phyloP scores from a whole-genome alignment of 2,329 filamentous ascomycete genomes.

The Xylaria polymorpha region DNA sequence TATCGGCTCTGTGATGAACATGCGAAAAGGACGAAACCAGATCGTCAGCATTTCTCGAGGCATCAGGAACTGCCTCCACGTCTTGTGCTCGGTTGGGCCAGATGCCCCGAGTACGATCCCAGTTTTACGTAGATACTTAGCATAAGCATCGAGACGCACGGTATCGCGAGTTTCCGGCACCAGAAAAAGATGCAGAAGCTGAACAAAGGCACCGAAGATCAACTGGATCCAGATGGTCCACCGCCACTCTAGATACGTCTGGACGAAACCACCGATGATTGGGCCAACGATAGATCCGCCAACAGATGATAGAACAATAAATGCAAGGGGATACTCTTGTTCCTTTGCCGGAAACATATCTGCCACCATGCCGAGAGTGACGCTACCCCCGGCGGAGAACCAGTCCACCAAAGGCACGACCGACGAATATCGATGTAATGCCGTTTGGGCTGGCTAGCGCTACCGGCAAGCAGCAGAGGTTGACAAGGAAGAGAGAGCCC shows the following conservation, averaged over 20 bases:
- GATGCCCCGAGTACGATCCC: conserved; percentile 57
- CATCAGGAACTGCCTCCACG: conserved; percentile 51
- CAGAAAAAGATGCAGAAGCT: conserved; percentile 63
- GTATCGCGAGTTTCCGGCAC: conserved; percentile 70
- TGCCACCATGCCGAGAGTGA: conserved; percentile 73
- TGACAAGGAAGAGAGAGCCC: conserved; percentile 62
- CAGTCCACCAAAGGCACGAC: conserved; percentile 62
- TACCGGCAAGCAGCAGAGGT: conserved; percentile 63
- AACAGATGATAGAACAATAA: conserved; percentile 68
- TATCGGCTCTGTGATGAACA: conserved; percentile 72
- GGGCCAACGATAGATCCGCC: conserved; percentile 66
- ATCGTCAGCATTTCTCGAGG: conserved; percentile 59
- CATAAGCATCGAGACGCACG: conserved; percentile 67
- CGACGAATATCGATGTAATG: conserved; percentile 56
- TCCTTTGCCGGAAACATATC: conserved; percentile 69
- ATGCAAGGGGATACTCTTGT: conserved; percentile 70
- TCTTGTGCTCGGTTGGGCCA: conserved; percentile 61
- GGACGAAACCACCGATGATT: conserved; percentile 65
- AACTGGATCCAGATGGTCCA: conserved; percentile 74
- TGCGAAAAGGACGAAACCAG: conserved; percentile 71
- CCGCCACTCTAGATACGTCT: conserved; percentile 60
- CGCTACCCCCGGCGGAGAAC: conserved; percentile 72
- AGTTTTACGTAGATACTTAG: conserved; percentile 63
- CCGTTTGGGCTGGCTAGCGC: conserved; percentile 54
- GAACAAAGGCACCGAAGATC: conserved; percentile 65